Evolutionary conservation across 2,329 filamentous ascomycete species (phyloP), one percentile per base, ranked within the genome.

Genomic region (Colletotrichum shisoi): DNA sequence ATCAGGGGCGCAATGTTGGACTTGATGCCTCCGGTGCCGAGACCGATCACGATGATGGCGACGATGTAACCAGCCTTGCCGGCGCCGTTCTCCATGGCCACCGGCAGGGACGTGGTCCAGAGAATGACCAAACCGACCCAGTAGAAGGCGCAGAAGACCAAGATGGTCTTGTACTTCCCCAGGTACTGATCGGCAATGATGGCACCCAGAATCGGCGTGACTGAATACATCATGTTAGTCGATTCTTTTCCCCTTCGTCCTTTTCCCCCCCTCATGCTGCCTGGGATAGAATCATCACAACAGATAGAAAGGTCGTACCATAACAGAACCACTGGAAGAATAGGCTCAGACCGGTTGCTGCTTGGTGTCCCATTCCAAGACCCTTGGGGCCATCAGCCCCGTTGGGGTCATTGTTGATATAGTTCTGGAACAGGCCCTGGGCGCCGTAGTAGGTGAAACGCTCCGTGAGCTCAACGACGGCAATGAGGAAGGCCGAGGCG

Each of bases 21-120:
- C 79, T 91, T 91, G 80, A 91, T 90, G 67, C 87, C 87, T 71
- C 89, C 89, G 2, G 88, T 90, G 59, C 88, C 89, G 13, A 90
- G 74, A 67, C 88, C 89, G 68, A 90, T 88, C 69, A 90, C 75
- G 71, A 91, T 80, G 63, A 90, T 82, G 66, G 83, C 82, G 1
- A 83, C 76, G 54, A 87, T 81, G 71, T 86, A 83, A 1, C 83
- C 82, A 7, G 80, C 82, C 46, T 86, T 78, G 11, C 83, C 76
- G 19, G 80, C 78, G 6, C 77, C 76, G 21, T 76, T 71, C 12
- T 75, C 75, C 62, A 80, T 73, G 2, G 78, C 72, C 1, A 70
- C 67, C 0, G 80, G 79, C 2, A 81, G 76, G 0, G 85, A 79
- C 0, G 85, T 85, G 4, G 83, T 76, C 73, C 85, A 81, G 21